These are phyloP conservation scores for Phytophthora niederhauseri DNA, from an alignment of 352 stramenopile species.

Conservation along the genomic window DNA sequence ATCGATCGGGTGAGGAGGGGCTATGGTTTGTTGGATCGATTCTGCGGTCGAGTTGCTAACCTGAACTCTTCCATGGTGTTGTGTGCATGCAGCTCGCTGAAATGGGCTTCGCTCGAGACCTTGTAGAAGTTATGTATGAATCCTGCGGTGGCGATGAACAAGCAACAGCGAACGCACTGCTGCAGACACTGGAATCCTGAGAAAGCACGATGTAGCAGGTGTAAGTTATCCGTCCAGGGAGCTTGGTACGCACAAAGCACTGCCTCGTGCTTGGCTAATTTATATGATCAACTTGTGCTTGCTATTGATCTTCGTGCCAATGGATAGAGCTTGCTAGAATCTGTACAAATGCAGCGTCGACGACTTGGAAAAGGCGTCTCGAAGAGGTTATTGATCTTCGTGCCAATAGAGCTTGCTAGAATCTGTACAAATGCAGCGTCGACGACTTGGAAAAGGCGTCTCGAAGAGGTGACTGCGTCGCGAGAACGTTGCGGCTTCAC, in stretches of 20 bases:
- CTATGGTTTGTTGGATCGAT: not conserved
- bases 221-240: not conserved
- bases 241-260: not conserved
- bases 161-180: constrained; percentile 54
- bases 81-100: constrained; percentile 44
- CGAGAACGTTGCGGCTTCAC: no score
- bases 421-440: not conserved
- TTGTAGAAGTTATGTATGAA: constrained; percentile 62
- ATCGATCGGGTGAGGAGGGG: constrained; percentile 42
- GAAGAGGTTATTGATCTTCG: constrained; percentile 1
- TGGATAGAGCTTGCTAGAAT: not conserved
- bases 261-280: not conserved
- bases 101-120: constrained; percentile 64
- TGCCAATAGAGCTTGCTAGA: not conserved
- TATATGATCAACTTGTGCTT: not conserved
- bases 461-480: no score
- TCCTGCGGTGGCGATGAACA: constrained; percentile 66
- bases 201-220: not conserved
- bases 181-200: constrained; percentile 54
- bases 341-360: not conserved
- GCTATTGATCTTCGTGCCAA: not conserved
- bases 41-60: not conserved
- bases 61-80: constrained; percentile 5
- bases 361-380: no score
- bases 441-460: not conserved